Base-by-base conservation (phyloP, 1,284 basidiomycete genomes). In the Spongispora temasekensis region DNA sequence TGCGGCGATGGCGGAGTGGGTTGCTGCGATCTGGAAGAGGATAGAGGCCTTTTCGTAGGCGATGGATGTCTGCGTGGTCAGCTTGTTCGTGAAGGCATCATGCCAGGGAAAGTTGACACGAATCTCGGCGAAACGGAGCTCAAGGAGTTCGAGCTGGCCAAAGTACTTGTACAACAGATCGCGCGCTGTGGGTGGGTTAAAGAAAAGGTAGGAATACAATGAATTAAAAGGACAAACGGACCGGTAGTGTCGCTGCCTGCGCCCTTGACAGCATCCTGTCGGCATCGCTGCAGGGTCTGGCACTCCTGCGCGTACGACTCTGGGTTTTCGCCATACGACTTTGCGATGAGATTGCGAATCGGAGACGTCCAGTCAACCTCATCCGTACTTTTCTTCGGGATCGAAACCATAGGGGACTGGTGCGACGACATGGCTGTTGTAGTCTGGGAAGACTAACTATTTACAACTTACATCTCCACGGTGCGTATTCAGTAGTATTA, bases 121-220 rank as follows among this genome's bases (percentile, higher is more conserved):
- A 63, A 99, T 93, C 75, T 99, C 97, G 8, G 97, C 89, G 76
- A 99, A 99, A 31, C 97, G 89, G 55, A 99, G 84, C 73, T 99
- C 97, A 40, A 99, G 88, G 31, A 99, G 86, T 73, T 99, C 97
- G 37, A 99, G 89, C 77, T 99, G 97, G 48, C 97, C 97, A 79
- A 99, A 99, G 82, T 99, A 99, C 77, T 97, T 98, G 88, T 97
- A 98, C 53, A 99, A 82, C 27, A 99, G 81, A 77, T 99, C 97
- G 50, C 97, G 85, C 23, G 90, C 95, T 87, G 74, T 28, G 42
- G n/a, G 52, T 5, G 19, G 37, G 50, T 21, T 3, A 57, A 19
- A 58, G 63, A 54, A 69, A 53, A 19, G 42, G 28, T 8, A 23
- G 27, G 34, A 21, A 8, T n/a, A n/a, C n/a, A 19, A 35, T 15